phyloP scores from a whole-genome alignment of 176 grass and related monocot genomes.

The Aegilops speltoides region DNA sequence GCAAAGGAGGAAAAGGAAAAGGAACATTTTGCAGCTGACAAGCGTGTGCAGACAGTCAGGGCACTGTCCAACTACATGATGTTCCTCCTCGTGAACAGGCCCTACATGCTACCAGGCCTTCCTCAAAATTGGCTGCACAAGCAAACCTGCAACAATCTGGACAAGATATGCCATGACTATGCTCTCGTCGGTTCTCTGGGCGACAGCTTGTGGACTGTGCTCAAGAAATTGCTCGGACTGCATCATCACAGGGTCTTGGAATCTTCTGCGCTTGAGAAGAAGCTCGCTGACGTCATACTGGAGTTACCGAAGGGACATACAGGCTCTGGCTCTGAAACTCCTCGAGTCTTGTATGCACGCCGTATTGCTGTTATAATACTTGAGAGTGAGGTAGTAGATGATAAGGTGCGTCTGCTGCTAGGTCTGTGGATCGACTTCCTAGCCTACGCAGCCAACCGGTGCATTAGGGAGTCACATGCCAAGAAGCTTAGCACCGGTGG shows the following conservation, averaged over 20 bases:
- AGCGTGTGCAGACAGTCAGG: background rate
- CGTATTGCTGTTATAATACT: background rate
- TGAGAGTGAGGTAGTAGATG: background rate
- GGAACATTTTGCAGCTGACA: no score
- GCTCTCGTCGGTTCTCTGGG: background rate
- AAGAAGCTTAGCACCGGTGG: background rate
- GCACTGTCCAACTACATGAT: background rate
- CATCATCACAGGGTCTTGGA: background rate
- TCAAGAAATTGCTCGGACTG: background rate
- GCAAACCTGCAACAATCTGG: background rate
- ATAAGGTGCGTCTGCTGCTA: background rate
- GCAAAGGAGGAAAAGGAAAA: background rate
- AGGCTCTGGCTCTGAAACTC: background rate
- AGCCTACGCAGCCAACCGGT: background rate
- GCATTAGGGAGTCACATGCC: constrained; percentile 3
- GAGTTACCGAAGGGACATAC: no score
- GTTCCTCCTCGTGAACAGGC: background rate
- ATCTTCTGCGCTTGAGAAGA: background rate
- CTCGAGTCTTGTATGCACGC: background rate
- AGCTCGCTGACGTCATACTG: background rate
- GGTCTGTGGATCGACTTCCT: background rate
- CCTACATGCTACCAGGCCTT: background rate
- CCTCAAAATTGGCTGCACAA: no score
- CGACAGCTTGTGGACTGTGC: background rate
- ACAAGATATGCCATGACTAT: background rate